Evolutionary conservation across 352 stramenopile genomes (phyloP).

Genomic region (Globisporangium paroecandrum): DNA sequence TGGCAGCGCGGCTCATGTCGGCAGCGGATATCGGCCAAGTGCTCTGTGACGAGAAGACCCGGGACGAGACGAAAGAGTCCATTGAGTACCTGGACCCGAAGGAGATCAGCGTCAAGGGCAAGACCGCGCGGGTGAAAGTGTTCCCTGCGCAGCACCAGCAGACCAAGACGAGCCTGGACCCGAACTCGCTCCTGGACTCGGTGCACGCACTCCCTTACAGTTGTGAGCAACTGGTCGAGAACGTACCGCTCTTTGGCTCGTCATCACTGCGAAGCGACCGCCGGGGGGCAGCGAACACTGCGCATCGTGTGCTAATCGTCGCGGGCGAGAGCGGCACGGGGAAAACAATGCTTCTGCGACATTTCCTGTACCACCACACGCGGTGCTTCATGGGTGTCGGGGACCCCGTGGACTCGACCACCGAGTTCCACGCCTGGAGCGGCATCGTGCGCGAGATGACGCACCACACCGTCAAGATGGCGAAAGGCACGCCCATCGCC

Average conservation of each 20-base stretch:
- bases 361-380: conserved; percentile 48
- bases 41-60: conserved; percentile 70
- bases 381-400: conserved; percentile 53
- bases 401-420: conserved; percentile 51
- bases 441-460: conserved; percentile 44
- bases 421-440: conserved; percentile 60
- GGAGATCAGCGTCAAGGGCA: conserved; percentile 67
- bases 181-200: conserved; percentile 28
- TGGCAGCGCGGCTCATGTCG: conserved; percentile 76
- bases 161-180: conserved; percentile 31
- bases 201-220: conserved; percentile 41
- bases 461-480: conserved; percentile 29
- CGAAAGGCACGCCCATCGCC: not conserved
- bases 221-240: conserved; percentile 42
- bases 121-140: conserved; percentile 40
- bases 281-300: not conserved
- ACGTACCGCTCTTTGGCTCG: conserved; percentile 46
- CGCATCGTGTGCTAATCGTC: conserved; percentile 49
- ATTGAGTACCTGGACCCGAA: conserved; percentile 45
- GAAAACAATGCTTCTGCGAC: conserved; percentile 64
- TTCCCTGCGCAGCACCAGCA: conserved; percentile 41
- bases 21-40: conserved; percentile 53
- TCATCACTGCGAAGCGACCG: conserved; percentile 13
- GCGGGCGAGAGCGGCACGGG: conserved; percentile 57
- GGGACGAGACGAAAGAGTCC: conserved; percentile 50